Evolutionary conservation across 163 green algal species (phyloP), one percentile per base, ranked within the genome.

Genomic region (Volvox carteri): DNA sequence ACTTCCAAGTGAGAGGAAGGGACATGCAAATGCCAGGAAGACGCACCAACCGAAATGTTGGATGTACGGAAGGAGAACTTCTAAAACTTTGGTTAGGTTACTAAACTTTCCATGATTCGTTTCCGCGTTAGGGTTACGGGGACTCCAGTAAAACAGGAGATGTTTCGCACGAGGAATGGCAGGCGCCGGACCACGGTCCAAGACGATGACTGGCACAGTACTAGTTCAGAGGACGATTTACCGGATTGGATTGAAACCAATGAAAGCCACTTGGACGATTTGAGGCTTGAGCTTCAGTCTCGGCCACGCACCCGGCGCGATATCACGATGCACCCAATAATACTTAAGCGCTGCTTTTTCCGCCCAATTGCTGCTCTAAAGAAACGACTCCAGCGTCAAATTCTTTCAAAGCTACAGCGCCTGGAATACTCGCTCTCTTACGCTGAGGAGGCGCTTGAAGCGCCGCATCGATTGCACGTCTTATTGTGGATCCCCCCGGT

Each of bases 171-270:
- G 30, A 75, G 65, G 65, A 75, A 46, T 44, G 30, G 65, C 18
- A 4, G 30, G 46, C 65, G 6, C 25, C 65, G 30, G 30, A 11
- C 65, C n/a, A n/a, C n/a, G 2, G 30, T 48, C 30, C 33, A 54
- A 21, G 23, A 62, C 44, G 44, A 46, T 28, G 73, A 67, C 44
- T 81, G 73, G 73, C 4, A 6, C 25, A 81, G 39, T 9, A 39
- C 33, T 28, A 81, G 25, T 21, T 18, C 19, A 21, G 50, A 35
- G 6, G 75, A 70, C 23, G 30, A 52, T 33, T 33, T 84, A 35
- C 75, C 75, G 8, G 75, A 84, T 48, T 84, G 75, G 75, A 52
- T 54, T 65, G 73, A 81, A 65, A 81, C 48, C 4, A 48, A 84
- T 8, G n/a, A 50, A 21, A 70, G 48, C 48, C 30, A 68, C n/a